A percentile compares a stretch with the other conserved stretches of the same genome.
Conservation (phyloP, 768 basidiomycete genomes). For the Coprinopsis marcescibilis region DNA sequence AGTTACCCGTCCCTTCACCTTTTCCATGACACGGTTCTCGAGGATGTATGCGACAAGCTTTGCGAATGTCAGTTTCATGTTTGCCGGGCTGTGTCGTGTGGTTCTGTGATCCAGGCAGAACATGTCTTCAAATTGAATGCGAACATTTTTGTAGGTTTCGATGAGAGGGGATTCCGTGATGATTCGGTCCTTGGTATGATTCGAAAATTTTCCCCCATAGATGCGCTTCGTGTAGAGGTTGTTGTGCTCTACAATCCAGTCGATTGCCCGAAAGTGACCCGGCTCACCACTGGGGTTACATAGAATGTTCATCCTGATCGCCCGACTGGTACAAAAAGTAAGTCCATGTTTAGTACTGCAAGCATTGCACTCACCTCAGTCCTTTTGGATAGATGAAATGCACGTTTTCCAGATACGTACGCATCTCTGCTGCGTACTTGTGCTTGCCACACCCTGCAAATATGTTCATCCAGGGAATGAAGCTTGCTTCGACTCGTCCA, state of each 20-base stretch:
- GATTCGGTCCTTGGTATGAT: slow-evolving; percentile 25
- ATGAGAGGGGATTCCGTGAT: slow-evolving; percentile 29
- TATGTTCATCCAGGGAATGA: slow-evolving; percentile 21
- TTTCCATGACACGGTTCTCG: too few relatives aligned
- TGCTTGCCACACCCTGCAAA: slow-evolving; percentile 28
- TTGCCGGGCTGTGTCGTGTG: slow-evolving; percentile 19
- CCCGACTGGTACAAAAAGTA: slow-evolving; percentile 14
- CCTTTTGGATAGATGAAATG: slow-evolving; percentile 20
- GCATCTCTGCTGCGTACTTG: slow-evolving; percentile 27
- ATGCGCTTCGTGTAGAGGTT: slow-evolving; percentile 39
- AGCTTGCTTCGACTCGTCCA: slow-evolving; percentile 20
- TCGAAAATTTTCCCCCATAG: slow-evolving; percentile 29
- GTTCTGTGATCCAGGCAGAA: slow-evolving; percentile 22
- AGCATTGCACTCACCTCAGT: slow-evolving; percentile 7
- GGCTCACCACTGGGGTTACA: slow-evolving; percentile 30
- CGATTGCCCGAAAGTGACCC: slow-evolving; percentile 25
- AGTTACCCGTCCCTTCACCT: too few relatives aligned
- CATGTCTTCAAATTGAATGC: slow-evolving; percentile 19
- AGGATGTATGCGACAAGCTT: too few relatives aligned
- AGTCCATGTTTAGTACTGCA: neutral
- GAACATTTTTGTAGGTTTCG: slow-evolving; percentile 25
- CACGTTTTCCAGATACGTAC: slow-evolving; percentile 21
- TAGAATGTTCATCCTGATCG: slow-evolving; percentile 25
- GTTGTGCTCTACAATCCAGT: slow-evolving; percentile 37
- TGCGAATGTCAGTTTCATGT: neutral